Percentiles rank a stretch among this genome's conserved stretches.
These are phyloP conservation scores for Crithidia fasciculata DNA, from an alignment of 208 protist genomes.

Conservation along the genomic window DNA sequence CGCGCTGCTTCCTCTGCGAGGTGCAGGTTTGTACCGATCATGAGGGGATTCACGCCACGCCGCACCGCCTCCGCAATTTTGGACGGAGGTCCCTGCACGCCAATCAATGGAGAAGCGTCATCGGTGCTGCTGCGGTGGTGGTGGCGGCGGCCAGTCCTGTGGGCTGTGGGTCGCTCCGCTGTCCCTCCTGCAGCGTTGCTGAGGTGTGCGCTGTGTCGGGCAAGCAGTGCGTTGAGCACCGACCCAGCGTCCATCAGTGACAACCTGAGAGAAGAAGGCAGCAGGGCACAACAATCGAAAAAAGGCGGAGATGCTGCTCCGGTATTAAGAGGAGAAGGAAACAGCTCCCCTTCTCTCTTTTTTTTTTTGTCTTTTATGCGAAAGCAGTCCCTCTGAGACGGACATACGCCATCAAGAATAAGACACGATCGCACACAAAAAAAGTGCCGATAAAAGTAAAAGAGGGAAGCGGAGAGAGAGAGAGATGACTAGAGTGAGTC, in stretches of 20 bases:
- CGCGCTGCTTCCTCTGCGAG: slow-evolving; percentile 16
- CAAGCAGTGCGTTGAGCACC: slow-evolving; percentile 26
- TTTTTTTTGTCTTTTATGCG: neutral
- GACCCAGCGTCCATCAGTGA: slow-evolving; percentile 22
- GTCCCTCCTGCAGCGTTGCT: neutral
- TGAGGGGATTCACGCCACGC: slow-evolving; percentile 28
- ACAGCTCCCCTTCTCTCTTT: neutral
- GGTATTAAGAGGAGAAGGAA: neutral
- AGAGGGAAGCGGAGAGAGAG: too few species aligned
- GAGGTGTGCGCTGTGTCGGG: slow-evolving; percentile 9
- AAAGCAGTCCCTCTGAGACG: neutral
- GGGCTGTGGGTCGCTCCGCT: too few species aligned
- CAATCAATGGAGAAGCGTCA: neutral
- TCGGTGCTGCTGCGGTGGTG: neutral
- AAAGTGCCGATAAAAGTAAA: too few species aligned
- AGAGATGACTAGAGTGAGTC: too few species aligned
- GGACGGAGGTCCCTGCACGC: slow-evolving; percentile 12
- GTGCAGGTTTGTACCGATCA: slow-evolving; percentile 17
- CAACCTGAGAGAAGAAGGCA: neutral
- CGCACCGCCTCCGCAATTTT: slow-evolving; percentile 29
- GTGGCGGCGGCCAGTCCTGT: neutral
- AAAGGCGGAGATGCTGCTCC: neutral
- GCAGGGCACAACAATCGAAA: neutral
- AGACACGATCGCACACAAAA: too few species aligned
- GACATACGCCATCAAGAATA: too few species aligned